phyloP scores from a whole-genome alignment of 495 filamentous ascomycete species.

The Aeminium ludgeri region DNA sequence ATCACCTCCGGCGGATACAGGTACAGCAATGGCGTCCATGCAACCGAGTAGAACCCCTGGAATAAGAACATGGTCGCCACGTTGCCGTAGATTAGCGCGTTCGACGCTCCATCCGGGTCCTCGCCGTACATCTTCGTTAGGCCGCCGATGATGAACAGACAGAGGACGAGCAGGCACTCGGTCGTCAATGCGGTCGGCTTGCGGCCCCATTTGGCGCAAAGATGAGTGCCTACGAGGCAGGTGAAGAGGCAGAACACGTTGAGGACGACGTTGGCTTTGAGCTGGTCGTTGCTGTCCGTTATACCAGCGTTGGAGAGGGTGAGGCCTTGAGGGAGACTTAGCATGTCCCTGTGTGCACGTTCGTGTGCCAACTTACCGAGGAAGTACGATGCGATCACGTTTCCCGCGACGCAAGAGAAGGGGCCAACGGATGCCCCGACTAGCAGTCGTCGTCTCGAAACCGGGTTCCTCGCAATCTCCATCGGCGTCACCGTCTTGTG shows the following conservation, averaged over 20 bases:
- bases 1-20: slow-evolving; percentile 38
- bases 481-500: slow-evolving; percentile 27
- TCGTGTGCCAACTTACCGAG: slow-evolving; percentile 12
- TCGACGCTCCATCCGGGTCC: slow-evolving; percentile 19
- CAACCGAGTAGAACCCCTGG: slow-evolving; percentile 25
- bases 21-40: slow-evolving; percentile 36
- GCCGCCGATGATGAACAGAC: slow-evolving; percentile 35
- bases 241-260: slow-evolving; percentile 30
- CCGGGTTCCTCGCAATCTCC: slow-evolving; percentile 22
- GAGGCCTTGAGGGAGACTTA: slow-evolving; percentile 1
- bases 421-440: slow-evolving; percentile 3
- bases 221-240: slow-evolving; percentile 25
- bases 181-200: slow-evolving; percentile 30
- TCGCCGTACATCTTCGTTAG: slow-evolving; percentile 32
- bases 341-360: no score
- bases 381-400: slow-evolving; percentile 36
- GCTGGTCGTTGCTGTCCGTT: slow-evolving; percentile 25
- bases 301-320: slow-evolving; percentile 34
- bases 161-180: slow-evolving; percentile 24
- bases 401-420: slow-evolving; percentile 35
- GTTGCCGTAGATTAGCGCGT: slow-evolving; percentile 28
- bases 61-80: slow-evolving; percentile 29
- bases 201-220: slow-evolving; percentile 27
- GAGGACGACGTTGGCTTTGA: slow-evolving; percentile 33
- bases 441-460: slow-evolving; percentile 28